A percentile compares a stretch with the other conserved stretches of the same genome.
Evolutionary conservation across 371 early-diverging fungal species (phyloP).

Genomic region (Smittium culicis): DNA sequence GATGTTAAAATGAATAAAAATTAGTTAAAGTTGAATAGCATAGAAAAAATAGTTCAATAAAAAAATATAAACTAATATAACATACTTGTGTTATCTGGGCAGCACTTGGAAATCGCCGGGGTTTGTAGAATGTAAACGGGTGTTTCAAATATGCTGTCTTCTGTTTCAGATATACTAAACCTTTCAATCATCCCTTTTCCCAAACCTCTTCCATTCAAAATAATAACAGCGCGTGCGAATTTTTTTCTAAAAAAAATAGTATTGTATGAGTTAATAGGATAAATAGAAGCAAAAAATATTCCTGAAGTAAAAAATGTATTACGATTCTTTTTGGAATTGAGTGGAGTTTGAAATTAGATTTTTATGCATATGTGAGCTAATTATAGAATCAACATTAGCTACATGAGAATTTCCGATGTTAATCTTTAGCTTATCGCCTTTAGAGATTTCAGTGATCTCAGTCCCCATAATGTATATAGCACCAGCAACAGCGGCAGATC

Average conservation of each 20-base stretch:
- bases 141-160: not conserved
- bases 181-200: too few relatives aligned
- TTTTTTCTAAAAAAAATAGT: not conserved
- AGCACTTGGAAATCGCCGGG: not conserved
- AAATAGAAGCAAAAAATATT: not conserved
- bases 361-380: not conserved
- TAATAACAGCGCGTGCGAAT: constrained; percentile 5
- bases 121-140: constrained; percentile 5
- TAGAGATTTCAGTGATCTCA: not conserved
- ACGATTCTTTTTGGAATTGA: not conserved
- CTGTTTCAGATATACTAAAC: not conserved
- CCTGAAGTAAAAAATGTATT: not conserved
- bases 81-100: constrained; percentile 4
- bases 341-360: not conserved
- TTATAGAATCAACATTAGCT: not conserved
- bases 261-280: not conserved
- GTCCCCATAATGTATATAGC: constrained; percentile 8
- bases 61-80: not conserved
- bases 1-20: too few relatives aligned
- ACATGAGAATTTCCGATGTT: not conserved
- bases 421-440: not conserved
- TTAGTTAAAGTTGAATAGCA: not conserved
- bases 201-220: constrained; percentile 1
- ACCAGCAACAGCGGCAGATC: constrained; percentile 9
- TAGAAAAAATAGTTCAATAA: not conserved